phyloP scores from a whole-genome alignment of 805 yeast species.

The Sugiyamaella valdiviana region DNA sequence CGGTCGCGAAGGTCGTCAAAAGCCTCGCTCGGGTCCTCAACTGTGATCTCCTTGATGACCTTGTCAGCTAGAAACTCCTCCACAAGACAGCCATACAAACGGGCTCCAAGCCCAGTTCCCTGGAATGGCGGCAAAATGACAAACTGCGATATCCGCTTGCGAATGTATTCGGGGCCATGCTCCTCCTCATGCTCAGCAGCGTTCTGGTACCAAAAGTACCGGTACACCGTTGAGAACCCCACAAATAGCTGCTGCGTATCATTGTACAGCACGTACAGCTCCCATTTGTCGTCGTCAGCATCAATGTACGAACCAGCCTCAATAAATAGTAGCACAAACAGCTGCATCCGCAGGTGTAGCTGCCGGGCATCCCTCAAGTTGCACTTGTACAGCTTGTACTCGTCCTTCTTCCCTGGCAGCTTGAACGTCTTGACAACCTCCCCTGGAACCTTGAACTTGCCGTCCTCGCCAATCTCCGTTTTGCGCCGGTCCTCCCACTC shows the following conservation, averaged over 20 bases:
- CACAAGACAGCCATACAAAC: constrained; percentile 52
- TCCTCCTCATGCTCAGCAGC: constrained; percentile 43
- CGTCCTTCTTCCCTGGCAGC: constrained; percentile 22
- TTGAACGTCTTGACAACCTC: constrained; percentile 1
- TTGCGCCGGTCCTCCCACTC: constrained; percentile 57
- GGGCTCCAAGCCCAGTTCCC: constrained; percentile 58
- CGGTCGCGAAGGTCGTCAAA: constrained; percentile 89
- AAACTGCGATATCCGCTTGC: constrained; percentile 84
- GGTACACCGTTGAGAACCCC: constrained; percentile 80
- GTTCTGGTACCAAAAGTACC: constrained; percentile 71
- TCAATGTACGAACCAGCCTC: constrained; percentile 94
- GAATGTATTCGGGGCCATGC: constrained; percentile 20
- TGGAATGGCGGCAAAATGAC: constrained; percentile 81
- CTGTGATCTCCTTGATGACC: constrained; percentile 62
- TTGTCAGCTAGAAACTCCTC: constrained; percentile 50
- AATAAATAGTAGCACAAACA: constrained; percentile 74
- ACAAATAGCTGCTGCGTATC: constrained; percentile 37
- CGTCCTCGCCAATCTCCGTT: constrained; percentile 37
- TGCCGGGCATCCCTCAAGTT: constrained; percentile 43
- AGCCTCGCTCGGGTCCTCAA: constrained; percentile 90
- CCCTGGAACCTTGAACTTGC: constrained; percentile 38
- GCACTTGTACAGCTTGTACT: constrained; percentile 49
- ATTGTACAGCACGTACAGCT: constrained; percentile 51
- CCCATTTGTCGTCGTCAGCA: constrained; percentile 71
- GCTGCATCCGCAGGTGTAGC: constrained; percentile 65